Conservation (phyloP, 192 early-diverging fungal genomes). For the Haplosporangium gracile region DNA sequence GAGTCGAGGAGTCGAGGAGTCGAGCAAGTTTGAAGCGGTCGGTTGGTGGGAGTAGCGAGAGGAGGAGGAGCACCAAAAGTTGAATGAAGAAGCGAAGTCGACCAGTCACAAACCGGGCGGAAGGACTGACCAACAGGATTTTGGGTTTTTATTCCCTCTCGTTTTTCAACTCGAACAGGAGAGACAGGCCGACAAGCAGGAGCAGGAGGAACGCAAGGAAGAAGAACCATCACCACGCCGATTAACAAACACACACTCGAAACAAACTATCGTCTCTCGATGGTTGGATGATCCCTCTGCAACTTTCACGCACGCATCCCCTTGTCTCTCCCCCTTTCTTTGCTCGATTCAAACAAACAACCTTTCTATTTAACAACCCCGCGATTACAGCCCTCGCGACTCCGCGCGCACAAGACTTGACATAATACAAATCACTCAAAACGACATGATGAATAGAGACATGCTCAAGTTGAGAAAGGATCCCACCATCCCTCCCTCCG, state of each 20-base stretch:
- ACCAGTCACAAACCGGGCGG: too few relatives aligned
- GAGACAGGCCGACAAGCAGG: too few relatives aligned
- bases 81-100: too few relatives aligned
- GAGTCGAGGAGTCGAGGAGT: too few relatives aligned
- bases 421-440: not conserved
- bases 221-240: not conserved
- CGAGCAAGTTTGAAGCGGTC: not conserved
- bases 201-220: not conserved
- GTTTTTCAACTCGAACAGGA: too few relatives aligned
- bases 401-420: not conserved
- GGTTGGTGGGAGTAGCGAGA: not conserved
- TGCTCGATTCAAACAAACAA: not conserved
- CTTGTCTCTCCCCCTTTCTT: not conserved
- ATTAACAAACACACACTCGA: not conserved
- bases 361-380: not conserved
- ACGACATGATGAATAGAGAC: conserved; percentile 46
- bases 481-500: conserved; percentile 45
- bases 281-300: not conserved
- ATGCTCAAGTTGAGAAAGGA: conserved; percentile 55
- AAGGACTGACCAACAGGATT: too few relatives aligned
- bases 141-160: too few relatives aligned
- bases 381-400: not conserved
- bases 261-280: not conserved
- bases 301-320: not conserved
- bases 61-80: too few relatives aligned